A percentile compares a stretch with the other conserved stretches of the same genome.
phyloP scores from a whole-genome alignment of 2,329 filamentous ascomycete genomes.

The Zymoseptoria pseudotritici region DNA sequence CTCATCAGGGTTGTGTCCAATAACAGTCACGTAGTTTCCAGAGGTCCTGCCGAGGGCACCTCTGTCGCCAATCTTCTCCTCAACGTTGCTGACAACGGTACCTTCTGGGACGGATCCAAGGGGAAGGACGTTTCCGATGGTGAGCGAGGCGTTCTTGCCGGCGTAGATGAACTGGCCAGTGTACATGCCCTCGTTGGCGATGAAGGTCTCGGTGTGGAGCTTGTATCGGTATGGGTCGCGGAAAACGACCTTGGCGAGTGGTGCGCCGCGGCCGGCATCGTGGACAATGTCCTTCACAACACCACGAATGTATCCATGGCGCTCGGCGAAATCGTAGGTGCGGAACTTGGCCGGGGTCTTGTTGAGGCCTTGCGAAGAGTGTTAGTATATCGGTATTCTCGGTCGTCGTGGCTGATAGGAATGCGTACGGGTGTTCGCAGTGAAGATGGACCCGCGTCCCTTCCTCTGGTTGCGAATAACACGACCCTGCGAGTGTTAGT shows the following conservation, averaged over 20 bases:
- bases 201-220: slow-evolving; percentile 97
- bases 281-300: slow-evolving; percentile 99
- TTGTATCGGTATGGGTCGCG: slow-evolving; percentile 98
- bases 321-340: slow-evolving; percentile 73
- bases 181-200: slow-evolving; percentile 99
- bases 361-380: slow-evolving; percentile 69
- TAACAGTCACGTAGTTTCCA: slow-evolving; percentile 97
- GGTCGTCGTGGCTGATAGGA: slow-evolving; percentile 2
- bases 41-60: slow-evolving; percentile 93
- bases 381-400: slow-evolving; percentile 22
- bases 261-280: slow-evolving; percentile 96
- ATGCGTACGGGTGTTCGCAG: slow-evolving; percentile 31
- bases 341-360: slow-evolving; percentile 95
- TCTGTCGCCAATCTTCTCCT: slow-evolving; percentile 97
- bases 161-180: slow-evolving; percentile 99
- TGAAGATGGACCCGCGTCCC: slow-evolving; percentile 73
- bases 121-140: slow-evolving; percentile 94
- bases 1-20: slow-evolving; percentile 96
- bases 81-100: slow-evolving; percentile 98
- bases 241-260: slow-evolving; percentile 94
- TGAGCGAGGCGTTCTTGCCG: slow-evolving; percentile 96
- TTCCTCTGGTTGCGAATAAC: slow-evolving; percentile 70
- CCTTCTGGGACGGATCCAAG: slow-evolving; percentile 93
- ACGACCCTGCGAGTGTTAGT: slow-evolving; percentile 45
- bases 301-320: slow-evolving; percentile 93